These are phyloP conservation scores for Lactarius trivialis DNA, from an alignment of 768 basidiomycete genomes.

Conservation along the genomic window DNA sequence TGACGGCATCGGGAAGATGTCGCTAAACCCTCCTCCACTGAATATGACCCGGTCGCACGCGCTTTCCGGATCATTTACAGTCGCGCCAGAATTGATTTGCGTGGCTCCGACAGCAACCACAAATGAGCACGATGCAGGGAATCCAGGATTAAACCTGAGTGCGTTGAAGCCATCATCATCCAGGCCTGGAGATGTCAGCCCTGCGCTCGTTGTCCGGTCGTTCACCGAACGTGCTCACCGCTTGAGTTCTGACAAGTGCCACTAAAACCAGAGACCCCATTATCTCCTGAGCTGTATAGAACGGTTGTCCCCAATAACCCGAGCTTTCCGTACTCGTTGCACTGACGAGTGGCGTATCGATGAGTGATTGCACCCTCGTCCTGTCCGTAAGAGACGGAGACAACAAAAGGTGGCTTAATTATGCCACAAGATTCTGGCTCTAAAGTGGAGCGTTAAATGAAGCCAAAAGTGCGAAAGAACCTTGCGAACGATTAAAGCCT, in stretches of 20 bases:
- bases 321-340: conserved; percentile 41
- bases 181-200: conserved; percentile 23
- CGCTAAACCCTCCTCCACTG: conserved; percentile 39
- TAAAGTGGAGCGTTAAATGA: neutral
- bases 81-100: conserved; percentile 31
- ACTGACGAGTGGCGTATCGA: conserved; percentile 37
- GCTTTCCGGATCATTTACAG: conserved; percentile 33
- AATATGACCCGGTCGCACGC: conserved; percentile 34
- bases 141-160: conserved; percentile 36
- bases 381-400: conserved; percentile 38
- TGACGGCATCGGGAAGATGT: conserved; percentile 34
- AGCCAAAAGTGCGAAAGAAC: neutral
- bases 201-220: neutral
- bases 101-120: conserved; percentile 35
- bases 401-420: conserved; percentile 31
- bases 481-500: conserved; percentile 29
- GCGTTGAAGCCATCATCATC: conserved; percentile 22
- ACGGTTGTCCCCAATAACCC: conserved; percentile 38
- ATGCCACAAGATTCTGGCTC: conserved; percentile 36
- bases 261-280: conserved; percentile 36
- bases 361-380: conserved; percentile 34
- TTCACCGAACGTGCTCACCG: conserved; percentile 21
- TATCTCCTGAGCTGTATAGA: conserved; percentile 41
- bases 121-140: conserved; percentile 41
- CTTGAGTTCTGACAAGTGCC: conserved; percentile 31